Percentiles rank a stretch among this genome's conserved stretches.
These are phyloP conservation scores for Zoysia japonica DNA, from an alignment of 176 grass and related monocot species.

Conservation along the genomic window DNA sequence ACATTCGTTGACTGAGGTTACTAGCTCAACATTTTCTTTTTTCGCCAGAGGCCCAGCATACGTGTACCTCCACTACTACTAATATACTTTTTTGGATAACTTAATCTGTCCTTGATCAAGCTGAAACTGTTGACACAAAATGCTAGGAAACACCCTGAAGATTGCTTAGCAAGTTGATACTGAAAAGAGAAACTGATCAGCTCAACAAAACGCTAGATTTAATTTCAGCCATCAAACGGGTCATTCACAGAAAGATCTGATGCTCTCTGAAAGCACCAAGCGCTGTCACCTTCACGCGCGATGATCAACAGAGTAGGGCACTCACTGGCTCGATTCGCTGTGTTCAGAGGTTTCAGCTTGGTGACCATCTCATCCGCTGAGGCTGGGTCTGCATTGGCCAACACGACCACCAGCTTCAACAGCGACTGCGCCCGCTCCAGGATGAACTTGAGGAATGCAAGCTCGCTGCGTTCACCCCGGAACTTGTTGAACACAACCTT, in stretches of 20 bases:
- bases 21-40: too few species aligned
- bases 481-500: constrained; percentile 42
- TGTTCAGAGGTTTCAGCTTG: constrained; percentile 41
- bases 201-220: background rate
- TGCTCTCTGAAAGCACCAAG: constrained; percentile 37
- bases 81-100: background rate
- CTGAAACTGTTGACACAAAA: background rate
- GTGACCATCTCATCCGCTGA: constrained; percentile 11
- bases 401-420: constrained; percentile 42
- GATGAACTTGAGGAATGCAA: constrained; percentile 41
- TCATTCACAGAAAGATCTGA: constrained; percentile 46
- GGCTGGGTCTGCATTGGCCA: constrained; percentile 35
- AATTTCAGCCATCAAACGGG: constrained; percentile 40
- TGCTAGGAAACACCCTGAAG: background rate
- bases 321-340: constrained; percentile 17
- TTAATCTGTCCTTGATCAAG: background rate
- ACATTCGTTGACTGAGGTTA: too few species aligned
- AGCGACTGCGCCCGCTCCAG: constrained; percentile 34
- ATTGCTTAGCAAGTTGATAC: background rate
- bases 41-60: too few species aligned
- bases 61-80: too few species aligned
- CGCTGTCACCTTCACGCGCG: constrained; percentile 2
- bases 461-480: constrained; percentile 32
- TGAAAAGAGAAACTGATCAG: background rate
- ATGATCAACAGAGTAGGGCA: constrained; percentile 30